Evolutionary conservation across 768 basidiomycete species (phyloP).

Genomic region (Lactifluus piperatus): DNA sequence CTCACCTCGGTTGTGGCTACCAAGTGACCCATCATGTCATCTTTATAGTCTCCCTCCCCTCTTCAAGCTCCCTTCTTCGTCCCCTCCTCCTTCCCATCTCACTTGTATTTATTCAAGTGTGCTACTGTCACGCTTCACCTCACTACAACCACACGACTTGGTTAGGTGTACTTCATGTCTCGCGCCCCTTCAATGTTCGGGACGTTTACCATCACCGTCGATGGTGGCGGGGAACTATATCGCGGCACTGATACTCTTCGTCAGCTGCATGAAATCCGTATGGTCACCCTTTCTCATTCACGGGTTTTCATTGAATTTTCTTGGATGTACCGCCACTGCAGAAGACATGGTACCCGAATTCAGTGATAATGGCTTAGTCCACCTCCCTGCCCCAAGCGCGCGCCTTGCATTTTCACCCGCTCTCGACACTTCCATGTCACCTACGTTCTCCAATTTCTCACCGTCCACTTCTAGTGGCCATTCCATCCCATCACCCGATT

Average conservation of each 20-base stretch:
- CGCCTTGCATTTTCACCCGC: constrained; percentile 6
- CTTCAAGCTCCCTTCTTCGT: background rate
- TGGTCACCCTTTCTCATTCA: background rate
- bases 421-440: constrained; percentile 19
- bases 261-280: background rate
- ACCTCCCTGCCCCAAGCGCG: constrained; percentile 13
- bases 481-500: constrained; percentile 13
- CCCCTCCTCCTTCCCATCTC: constrained; percentile 4
- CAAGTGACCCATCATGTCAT: constrained; percentile 16
- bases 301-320: background rate
- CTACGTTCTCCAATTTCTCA: constrained; percentile 16
- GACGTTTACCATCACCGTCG: constrained; percentile 13
- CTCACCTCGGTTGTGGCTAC: constrained; percentile 20
- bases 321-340: background rate
- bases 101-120: background rate
- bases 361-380: background rate
- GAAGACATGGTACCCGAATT: constrained; percentile 9
- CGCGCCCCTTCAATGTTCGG: constrained; percentile 12
- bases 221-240: background rate
- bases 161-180: constrained; percentile 7
- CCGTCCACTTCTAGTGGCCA: constrained; percentile 17
- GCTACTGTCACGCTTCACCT: background rate
- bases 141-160: background rate
- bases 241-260: constrained; percentile 5
- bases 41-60: constrained; percentile 17